Conservation (phyloP, 2,329 filamentous ascomycete species). For the Penicillium sclerotigenum region DNA sequence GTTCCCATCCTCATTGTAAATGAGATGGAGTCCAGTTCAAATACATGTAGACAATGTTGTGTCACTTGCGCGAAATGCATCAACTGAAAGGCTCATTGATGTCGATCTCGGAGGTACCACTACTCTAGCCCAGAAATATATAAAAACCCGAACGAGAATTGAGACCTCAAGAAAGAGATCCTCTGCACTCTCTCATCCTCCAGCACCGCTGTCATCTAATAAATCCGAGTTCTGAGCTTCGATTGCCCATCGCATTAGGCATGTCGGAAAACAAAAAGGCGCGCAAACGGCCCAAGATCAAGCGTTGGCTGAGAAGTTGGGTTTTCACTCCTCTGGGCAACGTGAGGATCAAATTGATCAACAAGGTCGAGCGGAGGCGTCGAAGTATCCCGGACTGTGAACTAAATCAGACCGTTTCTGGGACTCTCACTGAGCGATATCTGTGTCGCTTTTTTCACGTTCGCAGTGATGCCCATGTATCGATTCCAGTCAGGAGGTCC, state of each 20-base stretch:
- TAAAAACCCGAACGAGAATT: background rate
- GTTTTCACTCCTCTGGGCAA: background rate
- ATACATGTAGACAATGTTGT: background rate
- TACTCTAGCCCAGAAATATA: background rate
- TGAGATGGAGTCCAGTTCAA: background rate
- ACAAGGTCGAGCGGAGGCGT: background rate
- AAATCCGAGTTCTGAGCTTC: background rate
- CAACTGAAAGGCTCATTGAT: background rate
- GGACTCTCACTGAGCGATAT: background rate
- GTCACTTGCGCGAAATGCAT: background rate
- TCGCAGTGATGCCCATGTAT: background rate
- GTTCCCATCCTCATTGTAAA: background rate
- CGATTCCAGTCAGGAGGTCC: background rate
- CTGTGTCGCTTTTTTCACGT: background rate
- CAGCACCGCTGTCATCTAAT: background rate
- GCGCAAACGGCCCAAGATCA: background rate
- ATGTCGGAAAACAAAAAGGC: background rate
- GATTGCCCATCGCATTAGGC: background rate
- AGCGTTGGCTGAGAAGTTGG: constrained; percentile 3
- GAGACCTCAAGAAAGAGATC: background rate
- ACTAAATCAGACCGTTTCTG: background rate
- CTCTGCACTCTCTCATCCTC: background rate
- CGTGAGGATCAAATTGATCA: background rate
- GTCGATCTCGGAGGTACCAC: background rate
- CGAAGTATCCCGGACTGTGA: background rate